Base-by-base conservation (phyloP, 768 basidiomycete genomes). In the Trametes maxima region DNA sequence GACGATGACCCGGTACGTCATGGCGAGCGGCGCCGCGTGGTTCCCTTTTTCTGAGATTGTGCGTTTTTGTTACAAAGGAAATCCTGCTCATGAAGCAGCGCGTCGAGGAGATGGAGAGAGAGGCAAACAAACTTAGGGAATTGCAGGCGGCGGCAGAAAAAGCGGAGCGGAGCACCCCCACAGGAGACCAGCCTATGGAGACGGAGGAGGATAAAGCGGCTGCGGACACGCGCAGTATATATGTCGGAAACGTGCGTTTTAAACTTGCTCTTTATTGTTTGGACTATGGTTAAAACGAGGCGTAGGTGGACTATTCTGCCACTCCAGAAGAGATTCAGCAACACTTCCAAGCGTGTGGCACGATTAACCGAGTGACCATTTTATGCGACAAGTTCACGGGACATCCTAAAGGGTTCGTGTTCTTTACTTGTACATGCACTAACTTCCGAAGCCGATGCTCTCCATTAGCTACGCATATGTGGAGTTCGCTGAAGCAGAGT, bases 311-410 rank as follows among this genome's bases (percentile, higher is more conserved):
- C 79, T 99, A 98, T 74, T 83, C 87, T 54, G 90, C 96, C 12
- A 97, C 97, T 16, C 97, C 97, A 17, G 97, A 98, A 76, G 97
- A 99, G 73, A 95, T 99, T 51, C 97, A 98, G 78, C 86, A 82
- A 17, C 96, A 98, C 74, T 99, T 99, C 78, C 92, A 95, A 73
- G 89, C 95, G 16, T 98, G 95, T 71, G 97, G 97, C 6, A 94
- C 92, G 16, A 99, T 99, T 76, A 99, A 99, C 78, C 87, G 97
- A 68, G 95, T 99, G 44, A 99, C 97, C 0, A 99, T 99, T 70
- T 87, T 99, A 28, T 98, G 96, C 75, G 97, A 99, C 84, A 98
- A 98, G 79, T 98, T 96, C 76, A 98, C 96, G 22, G 97, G 97
- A 49, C 95, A 98, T 78, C 96, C 97, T 48, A 98, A 98, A 85